Evolutionary conservation across 495 filamentous ascomycete genomes (phyloP), one percentile per base, ranked within the genome.

Genomic region (Aspergillus olivimuriae): DNA sequence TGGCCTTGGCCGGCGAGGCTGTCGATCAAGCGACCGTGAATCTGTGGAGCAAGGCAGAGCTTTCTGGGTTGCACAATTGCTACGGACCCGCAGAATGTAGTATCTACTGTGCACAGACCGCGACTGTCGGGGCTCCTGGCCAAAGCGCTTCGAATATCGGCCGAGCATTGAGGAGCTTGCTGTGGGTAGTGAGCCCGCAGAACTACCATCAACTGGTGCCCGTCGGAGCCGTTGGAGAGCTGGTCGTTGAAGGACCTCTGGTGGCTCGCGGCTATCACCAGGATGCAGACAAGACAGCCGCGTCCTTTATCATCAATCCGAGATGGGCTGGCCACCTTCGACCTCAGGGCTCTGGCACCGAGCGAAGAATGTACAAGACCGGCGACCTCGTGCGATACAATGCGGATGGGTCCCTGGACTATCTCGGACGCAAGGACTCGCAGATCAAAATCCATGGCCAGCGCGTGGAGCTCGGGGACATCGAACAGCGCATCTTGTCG

Each of bases 171-270:
- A n/a, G n/a, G n/a, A n/a, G n/a, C n/a, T n/a, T n/a, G n/a, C n/a
- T n/a, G n/a, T 84, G 81, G 80, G 63, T 83, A 36, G 72, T 77
- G 15, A 70, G 81, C 35, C 64, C 74, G 0, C 41, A 50, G 0
- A 64, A 82, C 46, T 69, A 73, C 28, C 47, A 81, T 19, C 43
- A 52, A 0, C 68, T 82, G 5, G 63, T 73, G 11, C 75, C 78
- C 0, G 52, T 82, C 19, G 81, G 81, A 9, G 55, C 60, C 1
- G 61, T 81, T n/a, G 81, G 81, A 16, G 81, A 85, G 55, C 56
- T 83, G 15, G 51, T 75, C 4, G 61, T 85, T 14, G 76, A 82
- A 61, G 79, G 80, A 0, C 76, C 77, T 1, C 56, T 73, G 9
- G 57, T 83, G 4, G 75, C 62, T 3, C 55, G 62, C 0, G 70